Evolutionary conservation across 2,329 filamentous ascomycete genomes (phyloP).

Genomic region (Colletotrichum eleusines): DNA sequence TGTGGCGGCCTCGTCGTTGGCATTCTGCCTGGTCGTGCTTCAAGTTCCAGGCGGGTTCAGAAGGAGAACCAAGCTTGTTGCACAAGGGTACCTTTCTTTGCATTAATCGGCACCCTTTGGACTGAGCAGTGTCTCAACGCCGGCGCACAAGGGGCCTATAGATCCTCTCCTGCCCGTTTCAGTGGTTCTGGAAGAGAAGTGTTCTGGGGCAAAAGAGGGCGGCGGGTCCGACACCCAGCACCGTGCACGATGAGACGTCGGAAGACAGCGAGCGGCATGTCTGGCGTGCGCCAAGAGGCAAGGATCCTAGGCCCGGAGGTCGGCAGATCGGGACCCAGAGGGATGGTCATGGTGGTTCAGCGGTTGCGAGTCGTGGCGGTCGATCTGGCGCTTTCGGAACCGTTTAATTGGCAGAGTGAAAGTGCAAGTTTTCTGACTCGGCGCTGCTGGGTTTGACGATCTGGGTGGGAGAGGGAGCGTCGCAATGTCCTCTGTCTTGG

Average conservation of each 20-base stretch:
- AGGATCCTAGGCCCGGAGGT: background rate
- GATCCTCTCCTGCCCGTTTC: background rate
- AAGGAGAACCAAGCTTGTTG: slow-evolving; percentile 9
- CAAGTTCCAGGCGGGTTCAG: background rate
- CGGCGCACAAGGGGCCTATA: too few species aligned
- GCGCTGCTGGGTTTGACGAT: background rate
- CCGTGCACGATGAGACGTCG: background rate
- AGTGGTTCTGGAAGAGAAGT: background rate
- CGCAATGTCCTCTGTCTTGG: too few species aligned
- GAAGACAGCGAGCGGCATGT: background rate
- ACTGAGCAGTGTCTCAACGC: background rate
- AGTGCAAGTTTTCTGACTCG: background rate
- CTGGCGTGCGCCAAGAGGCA: background rate
- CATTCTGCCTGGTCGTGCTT: slow-evolving; percentile 6
- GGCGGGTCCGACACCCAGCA: background rate
- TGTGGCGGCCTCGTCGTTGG: background rate
- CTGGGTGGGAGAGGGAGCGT: background rate
- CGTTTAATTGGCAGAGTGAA: slow-evolving; percentile 11
- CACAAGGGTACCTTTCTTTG: background rate
- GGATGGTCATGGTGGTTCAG: background rate
- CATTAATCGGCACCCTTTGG: background rate
- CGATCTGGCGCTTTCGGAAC: background rate
- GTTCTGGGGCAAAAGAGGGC: background rate
- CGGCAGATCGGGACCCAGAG: background rate
- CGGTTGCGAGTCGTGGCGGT: background rate